Evolutionary conservation across 2,329 filamentous ascomycete genomes (phyloP).

Genomic region (Fusarium sarcochroum): DNA sequence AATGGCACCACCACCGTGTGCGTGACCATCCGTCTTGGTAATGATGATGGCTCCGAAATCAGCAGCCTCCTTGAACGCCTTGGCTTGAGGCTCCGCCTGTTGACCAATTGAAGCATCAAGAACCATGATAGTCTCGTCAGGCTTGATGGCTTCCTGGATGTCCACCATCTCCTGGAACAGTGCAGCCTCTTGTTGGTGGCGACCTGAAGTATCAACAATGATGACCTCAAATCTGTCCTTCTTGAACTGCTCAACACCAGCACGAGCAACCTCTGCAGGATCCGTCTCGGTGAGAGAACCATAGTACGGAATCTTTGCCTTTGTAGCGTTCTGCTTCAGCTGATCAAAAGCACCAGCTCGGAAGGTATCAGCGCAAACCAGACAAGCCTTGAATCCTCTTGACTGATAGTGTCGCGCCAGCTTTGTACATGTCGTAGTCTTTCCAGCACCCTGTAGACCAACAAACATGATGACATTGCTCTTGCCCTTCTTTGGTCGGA

Average conservation of each 20-base stretch:
- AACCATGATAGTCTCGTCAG: constrained; percentile 98
- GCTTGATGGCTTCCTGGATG: constrained; percentile 87
- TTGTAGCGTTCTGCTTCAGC: constrained; percentile 98
- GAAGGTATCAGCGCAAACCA: constrained; percentile 98
- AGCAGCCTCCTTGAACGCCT: constrained; percentile 97
- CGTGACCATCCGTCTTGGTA: constrained; percentile 97
- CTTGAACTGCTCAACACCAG: constrained; percentile 98
- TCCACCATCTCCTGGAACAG: constrained; percentile 98
- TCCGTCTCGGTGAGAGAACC: constrained; percentile 97
- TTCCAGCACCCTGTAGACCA: constrained; percentile 95
- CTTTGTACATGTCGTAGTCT: constrained; percentile 98
- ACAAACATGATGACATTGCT: constrained; percentile 99
- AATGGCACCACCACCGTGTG: constrained; percentile 95
- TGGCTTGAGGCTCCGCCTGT: constrained; percentile 92
- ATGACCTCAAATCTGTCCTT: constrained; percentile 99
- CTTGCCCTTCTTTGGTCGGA: constrained; percentile 97
- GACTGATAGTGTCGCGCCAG: constrained; percentile 95
- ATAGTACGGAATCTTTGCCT: constrained; percentile 99
- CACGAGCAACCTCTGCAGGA: constrained; percentile 91
- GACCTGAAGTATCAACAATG: constrained; percentile 96
- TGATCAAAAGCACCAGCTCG: constrained; percentile 98
- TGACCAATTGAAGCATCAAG: constrained; percentile 97
- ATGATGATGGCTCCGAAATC: constrained; percentile 99
- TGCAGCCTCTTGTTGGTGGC: constrained; percentile 94
- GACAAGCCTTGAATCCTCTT: constrained; percentile 89